Conservation (phyloP, 306 rosid genomes). For the Benincasa hispida region DNA sequence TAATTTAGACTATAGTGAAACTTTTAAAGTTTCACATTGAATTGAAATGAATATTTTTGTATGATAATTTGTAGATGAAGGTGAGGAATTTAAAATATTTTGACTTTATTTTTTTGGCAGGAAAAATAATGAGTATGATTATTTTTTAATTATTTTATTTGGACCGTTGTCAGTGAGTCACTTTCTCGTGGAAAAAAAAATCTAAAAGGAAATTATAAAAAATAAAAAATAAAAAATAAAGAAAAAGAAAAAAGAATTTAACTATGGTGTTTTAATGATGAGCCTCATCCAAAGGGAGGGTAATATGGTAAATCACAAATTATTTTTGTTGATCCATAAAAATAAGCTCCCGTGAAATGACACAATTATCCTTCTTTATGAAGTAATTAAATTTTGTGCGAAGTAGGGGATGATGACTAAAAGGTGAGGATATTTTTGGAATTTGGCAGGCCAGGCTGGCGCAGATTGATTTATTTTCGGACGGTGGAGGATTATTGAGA, state of each 20-base stretch:
- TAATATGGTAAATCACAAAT: background rate
- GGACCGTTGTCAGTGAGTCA: background rate
- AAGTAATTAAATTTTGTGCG: background rate
- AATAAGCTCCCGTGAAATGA: background rate
- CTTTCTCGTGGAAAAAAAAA: background rate
- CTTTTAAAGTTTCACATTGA: too few species aligned
- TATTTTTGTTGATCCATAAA: background rate
- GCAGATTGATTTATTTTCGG: conserved; percentile 53
- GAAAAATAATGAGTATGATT: background rate
- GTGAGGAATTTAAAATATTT: background rate
- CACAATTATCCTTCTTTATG: background rate
- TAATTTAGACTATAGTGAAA: too few species aligned
- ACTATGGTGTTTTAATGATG: background rate
- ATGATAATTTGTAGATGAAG: background rate
- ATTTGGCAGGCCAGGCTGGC: conserved; percentile 56
- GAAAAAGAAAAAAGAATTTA: background rate
- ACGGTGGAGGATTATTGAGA: conserved; percentile 38
- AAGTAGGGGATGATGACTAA: conserved; percentile 12
- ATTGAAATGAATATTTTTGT: too few species aligned
- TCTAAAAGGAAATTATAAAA: background rate
- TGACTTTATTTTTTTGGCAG: background rate
- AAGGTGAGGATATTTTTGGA: background rate
- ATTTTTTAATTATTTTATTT: background rate
- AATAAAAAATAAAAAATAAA: too few species aligned
- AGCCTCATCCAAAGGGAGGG: background rate